Evolutionary conservation across 768 basidiomycete species (phyloP).

Genomic region (Pleurotus tuoliensis): DNA sequence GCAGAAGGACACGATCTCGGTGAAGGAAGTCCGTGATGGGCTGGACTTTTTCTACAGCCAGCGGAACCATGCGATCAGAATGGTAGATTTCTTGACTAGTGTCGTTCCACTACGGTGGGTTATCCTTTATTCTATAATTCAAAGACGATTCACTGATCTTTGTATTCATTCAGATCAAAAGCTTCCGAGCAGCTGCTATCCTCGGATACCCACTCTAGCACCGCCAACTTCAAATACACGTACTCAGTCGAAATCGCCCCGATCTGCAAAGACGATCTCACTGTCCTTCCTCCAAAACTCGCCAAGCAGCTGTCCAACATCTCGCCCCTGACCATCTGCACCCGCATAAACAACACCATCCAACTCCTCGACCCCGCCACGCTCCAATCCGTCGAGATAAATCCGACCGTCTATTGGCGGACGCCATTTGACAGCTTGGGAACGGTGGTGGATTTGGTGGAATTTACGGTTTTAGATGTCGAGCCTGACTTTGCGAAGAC

Average conservation of each 20-base stretch:
- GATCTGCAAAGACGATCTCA: conserved; percentile 96
- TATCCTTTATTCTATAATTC: neutral
- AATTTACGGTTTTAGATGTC: conserved; percentile 93
- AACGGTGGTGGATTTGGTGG: conserved; percentile 78
- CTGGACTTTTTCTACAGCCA: conserved; percentile 96
- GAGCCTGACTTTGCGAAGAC: conserved; percentile 65
- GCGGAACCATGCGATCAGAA: conserved; percentile 89
- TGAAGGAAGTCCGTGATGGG: conserved; percentile 92
- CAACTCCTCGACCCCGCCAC: conserved; percentile 90
- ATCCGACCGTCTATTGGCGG: conserved; percentile 85
- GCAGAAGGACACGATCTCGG: conserved; percentile 92
- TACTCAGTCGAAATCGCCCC: conserved; percentile 97
- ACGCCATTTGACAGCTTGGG: conserved; percentile 83
- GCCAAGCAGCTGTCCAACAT: conserved; percentile 87
- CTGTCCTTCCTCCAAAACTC: conserved; percentile 81
- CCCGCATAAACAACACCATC: conserved; percentile 87
- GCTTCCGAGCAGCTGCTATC: conserved; percentile 93
- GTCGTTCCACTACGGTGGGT: conserved; percentile 86
- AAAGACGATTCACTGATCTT: conserved; percentile 2
- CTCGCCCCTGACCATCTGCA: conserved; percentile 81
- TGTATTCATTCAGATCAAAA: conserved; percentile 59
- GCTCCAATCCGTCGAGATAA: conserved; percentile 78
- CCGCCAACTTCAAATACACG: conserved; percentile 95
- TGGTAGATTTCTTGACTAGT: conserved; percentile 88
- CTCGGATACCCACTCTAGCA: conserved; percentile 85